Conservation (phyloP, 179 eudicot species). For the Silene noctiflora region DNA sequence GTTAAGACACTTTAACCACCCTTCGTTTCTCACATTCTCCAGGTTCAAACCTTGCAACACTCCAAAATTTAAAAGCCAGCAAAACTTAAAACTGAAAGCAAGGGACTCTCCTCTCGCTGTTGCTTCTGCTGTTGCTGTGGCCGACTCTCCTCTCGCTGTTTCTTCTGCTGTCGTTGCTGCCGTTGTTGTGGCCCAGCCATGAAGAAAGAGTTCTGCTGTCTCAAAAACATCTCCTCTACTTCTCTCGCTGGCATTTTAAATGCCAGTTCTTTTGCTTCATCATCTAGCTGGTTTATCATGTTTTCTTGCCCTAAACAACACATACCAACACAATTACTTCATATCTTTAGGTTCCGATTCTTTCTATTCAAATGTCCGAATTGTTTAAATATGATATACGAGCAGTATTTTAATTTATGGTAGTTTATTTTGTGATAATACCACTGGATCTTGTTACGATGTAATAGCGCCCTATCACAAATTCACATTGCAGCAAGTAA, state of each 20-base stretch:
- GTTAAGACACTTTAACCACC: too few relatives aligned
- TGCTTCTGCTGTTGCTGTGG: neutral
- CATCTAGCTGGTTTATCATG: slow-evolving; percentile 29
- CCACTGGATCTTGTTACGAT: too few relatives aligned
- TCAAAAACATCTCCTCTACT: slow-evolving; percentile 26
- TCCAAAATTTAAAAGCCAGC: neutral
- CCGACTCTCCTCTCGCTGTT: too few relatives aligned
- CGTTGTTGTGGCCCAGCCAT: slow-evolving; percentile 22
- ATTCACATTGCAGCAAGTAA: too few relatives aligned
- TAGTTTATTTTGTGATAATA: too few relatives aligned
- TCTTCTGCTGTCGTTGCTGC: neutral
- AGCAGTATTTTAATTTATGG: too few relatives aligned
- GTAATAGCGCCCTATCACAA: too few relatives aligned
- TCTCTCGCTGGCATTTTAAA: slow-evolving; percentile 26
- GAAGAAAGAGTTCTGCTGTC: slow-evolving; percentile 24
- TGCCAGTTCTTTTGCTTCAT: slow-evolving; percentile 27
- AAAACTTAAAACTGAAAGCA: slow-evolving; percentile 21
- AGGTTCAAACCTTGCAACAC: neutral
- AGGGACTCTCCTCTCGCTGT: neutral
- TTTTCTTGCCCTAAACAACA: slow-evolving; percentile 27
- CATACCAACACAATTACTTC: neutral
- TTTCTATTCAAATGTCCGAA: too few relatives aligned
- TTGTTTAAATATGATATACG: too few relatives aligned
- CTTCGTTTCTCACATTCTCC: neutral
- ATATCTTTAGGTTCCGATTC: too few relatives aligned